Conservation (phyloP, 2,329 filamentous ascomycete species). For the Pseudogymnoascus sp. region DNA sequence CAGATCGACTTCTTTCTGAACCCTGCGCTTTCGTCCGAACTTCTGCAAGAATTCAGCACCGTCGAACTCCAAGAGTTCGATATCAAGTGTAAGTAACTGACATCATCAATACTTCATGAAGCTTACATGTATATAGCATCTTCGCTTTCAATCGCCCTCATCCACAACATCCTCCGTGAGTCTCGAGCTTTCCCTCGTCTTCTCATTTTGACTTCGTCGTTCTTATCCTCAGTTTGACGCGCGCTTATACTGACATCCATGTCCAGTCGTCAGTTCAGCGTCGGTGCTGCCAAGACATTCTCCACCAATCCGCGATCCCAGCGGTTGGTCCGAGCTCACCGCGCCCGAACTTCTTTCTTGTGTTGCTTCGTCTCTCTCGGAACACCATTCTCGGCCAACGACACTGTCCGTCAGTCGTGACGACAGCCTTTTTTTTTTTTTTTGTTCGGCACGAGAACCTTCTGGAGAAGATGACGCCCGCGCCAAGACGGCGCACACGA, state of each 20-base stretch:
- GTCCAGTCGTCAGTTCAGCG: not conserved
- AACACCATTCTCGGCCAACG: not conserved
- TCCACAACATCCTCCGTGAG: not conserved
- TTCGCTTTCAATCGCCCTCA: not conserved
- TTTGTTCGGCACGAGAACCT: not conserved
- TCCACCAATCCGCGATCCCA: slow-evolving; percentile 4
- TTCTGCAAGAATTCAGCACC: not conserved
- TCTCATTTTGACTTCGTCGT: not conserved
- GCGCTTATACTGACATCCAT: slow-evolving; percentile 3
- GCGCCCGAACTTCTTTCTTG: not conserved
- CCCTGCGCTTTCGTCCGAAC: not conserved
- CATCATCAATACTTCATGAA: not conserved
- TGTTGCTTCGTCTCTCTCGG: not conserved
- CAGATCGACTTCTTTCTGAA: not conserved
- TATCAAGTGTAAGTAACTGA: not conserved
- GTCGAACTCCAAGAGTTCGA: not conserved
- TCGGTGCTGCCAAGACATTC: slow-evolving; percentile 2
- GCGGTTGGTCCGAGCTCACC: not conserved
- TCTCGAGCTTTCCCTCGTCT: not conserved
- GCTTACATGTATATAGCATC: not conserved
- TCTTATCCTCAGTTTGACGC: not conserved
- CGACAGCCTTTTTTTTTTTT: not conserved
- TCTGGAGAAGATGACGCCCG: not conserved
- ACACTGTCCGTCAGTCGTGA: not conserved
- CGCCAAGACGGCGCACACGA: slow-evolving; percentile 7